Percentiles rank a stretch among this genome's conserved stretches.
Evolutionary conservation across 441 rosid genomes (phyloP).

Genomic region (Adansonia grandidieri): DNA sequence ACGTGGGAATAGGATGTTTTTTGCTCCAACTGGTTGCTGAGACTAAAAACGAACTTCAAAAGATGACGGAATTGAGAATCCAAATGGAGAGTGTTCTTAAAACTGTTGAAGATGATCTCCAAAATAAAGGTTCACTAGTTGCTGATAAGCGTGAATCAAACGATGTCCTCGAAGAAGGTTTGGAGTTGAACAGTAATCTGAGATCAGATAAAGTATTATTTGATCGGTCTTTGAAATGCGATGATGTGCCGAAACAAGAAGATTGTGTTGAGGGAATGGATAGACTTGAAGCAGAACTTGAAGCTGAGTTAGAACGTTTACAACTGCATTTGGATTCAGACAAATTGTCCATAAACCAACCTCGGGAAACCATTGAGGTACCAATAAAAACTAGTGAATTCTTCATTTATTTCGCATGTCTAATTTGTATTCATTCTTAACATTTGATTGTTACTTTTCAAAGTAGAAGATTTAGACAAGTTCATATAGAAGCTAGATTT

Average conservation of each 20-base stretch:
- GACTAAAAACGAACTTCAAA: constrained; percentile 64
- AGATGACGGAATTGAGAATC: constrained; percentile 51
- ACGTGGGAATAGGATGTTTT: constrained; percentile 58
- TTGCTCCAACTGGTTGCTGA: constrained; percentile 59
- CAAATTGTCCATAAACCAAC: constrained; percentile 28
- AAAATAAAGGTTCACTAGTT: constrained; percentile 29
- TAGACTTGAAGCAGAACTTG: constrained; percentile 81
- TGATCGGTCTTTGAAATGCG: constrained; percentile 42
- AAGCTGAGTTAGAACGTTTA: constrained; percentile 66
- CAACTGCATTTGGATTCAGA: constrained; percentile 59
- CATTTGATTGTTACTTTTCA: not conserved
- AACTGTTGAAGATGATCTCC: constrained; percentile 40
- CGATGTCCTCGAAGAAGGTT: constrained; percentile 36
- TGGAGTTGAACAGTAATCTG: constrained; percentile 33
- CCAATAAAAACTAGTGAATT: not conserved
- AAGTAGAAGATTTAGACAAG: not conserved
- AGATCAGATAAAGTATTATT: constrained; percentile 32
- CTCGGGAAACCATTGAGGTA: constrained; percentile 41
- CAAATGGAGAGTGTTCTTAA: constrained; percentile 61
- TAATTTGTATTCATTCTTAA: not conserved
- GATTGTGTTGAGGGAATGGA: constrained; percentile 52
- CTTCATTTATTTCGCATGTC: not conserved
- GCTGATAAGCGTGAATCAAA: constrained; percentile 26
- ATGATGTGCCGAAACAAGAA: constrained; percentile 33
- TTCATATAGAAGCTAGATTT: not conserved